Conservation (phyloP, 345 rosid species). For the Hevea brasiliensis region DNA sequence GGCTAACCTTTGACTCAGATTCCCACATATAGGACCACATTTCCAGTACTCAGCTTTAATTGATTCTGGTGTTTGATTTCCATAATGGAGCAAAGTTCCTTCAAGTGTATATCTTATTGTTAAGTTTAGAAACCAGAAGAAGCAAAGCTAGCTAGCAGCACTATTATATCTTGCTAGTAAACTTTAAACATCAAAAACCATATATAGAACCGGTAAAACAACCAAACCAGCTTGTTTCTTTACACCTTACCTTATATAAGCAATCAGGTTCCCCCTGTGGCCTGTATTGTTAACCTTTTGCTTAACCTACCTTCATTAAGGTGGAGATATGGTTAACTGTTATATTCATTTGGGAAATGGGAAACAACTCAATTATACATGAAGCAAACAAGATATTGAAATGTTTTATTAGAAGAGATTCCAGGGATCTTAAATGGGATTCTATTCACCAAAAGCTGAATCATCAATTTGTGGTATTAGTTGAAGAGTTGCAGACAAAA, state of each 20-base stretch:
- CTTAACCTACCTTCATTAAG: no score
- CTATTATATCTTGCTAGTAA: slow-evolving; percentile 26
- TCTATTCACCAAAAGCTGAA: slow-evolving; percentile 4
- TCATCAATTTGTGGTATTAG: slow-evolving; percentile 19
- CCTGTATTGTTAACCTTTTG: no score
- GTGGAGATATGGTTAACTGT: no score
- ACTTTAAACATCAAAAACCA: slow-evolving; percentile 47
- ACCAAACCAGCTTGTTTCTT: slow-evolving; percentile 31
- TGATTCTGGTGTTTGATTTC: slow-evolving; percentile 33
- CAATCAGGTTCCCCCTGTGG: slow-evolving; percentile 39
- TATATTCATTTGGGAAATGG: no score
- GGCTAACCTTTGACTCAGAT: slow-evolving; percentile 37
- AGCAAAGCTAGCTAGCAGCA: slow-evolving; percentile 26
- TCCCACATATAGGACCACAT: slow-evolving; percentile 39
- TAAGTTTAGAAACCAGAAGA: slow-evolving; percentile 31
- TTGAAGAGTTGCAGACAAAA: slow-evolving; percentile 28
- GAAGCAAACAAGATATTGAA: not conserved
- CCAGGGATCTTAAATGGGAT: slow-evolving; percentile 29
- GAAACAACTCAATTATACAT: no score
- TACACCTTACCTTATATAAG: slow-evolving; percentile 41
- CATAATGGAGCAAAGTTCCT: slow-evolving; percentile 41
- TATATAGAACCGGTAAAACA: slow-evolving; percentile 40
- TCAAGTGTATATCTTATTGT: slow-evolving; percentile 20
- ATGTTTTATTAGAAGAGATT: not conserved
- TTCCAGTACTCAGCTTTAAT: slow-evolving; percentile 35